Evolutionary conservation across 225 moss, liverwort and hornwort species (phyloP), one percentile per base, ranked within the genome.

Genomic region (Marchantia paleacea): DNA sequence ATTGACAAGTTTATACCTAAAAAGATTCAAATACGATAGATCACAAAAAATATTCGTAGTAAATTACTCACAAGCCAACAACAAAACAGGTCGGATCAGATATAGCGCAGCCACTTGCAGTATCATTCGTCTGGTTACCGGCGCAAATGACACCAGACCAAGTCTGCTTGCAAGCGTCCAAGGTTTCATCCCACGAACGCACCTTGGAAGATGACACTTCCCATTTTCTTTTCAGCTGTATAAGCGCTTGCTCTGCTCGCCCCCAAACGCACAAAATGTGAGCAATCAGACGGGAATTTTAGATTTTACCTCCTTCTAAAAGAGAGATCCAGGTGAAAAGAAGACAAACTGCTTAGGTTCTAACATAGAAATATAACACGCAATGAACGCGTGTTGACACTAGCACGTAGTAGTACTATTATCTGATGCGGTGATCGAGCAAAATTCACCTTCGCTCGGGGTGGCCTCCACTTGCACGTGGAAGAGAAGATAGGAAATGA

Each of bases 81-180:
- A 93, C 91, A 25, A 85, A 85, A 84, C 92, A 93, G 75, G 85
- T 85, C 58, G 86, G 80, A 76, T 83, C 71, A 50, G 86, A 48
- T 20, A 91, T 78, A 6, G 71, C 83, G 47, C 92, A 93, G n/a
- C 70, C 66, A 55, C 49, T 61, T 24, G 77, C 54, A 80, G 51
- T 10, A 81, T 84, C 61, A 81, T 76, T 47, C 78, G 79, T 78
- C 84, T 84, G n/a, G 62, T 57, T 28, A 19, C 61, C 50, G 30
- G 90, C 76, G 79, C 92, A 93, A 69, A 81, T 81, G 69, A 93
- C 54, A 53, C 92, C 92, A 8, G 90, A 85, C 90, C 92, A 93
- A 10, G 86, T 85, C 26, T 89, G 89, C 75, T 77, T 72, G 83
- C 92, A 93, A 7, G 89, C 85, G 79, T 93, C 90, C 79, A 87